Conservation (phyloP, 1,139 yeast genomes). For the Yamadazyma jaroonii region DNA sequence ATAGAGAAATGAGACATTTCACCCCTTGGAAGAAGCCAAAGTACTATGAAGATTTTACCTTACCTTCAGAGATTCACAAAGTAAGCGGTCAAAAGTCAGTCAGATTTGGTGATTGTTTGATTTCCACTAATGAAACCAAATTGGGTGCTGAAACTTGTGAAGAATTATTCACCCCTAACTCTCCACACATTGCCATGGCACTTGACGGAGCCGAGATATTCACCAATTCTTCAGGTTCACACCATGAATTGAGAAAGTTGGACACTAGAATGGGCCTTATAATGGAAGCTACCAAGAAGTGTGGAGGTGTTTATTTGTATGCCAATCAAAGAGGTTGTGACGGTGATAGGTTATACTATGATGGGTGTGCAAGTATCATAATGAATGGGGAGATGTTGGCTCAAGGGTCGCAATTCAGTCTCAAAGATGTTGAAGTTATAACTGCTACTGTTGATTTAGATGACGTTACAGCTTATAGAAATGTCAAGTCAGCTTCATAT, state of each 20-base stretch:
- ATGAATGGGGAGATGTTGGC: slow-evolving; percentile 90
- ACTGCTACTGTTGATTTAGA: slow-evolving; percentile 92
- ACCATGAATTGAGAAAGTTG: slow-evolving; percentile 89
- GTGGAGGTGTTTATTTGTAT: slow-evolving; percentile 93
- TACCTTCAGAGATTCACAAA: slow-evolving; percentile 66
- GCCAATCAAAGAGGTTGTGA: slow-evolving; percentile 98
- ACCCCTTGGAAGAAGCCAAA: slow-evolving; percentile 89
- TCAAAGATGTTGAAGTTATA: slow-evolving; percentile 88
- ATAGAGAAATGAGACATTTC: slow-evolving; percentile 95
- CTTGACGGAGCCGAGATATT: slow-evolving; percentile 95
- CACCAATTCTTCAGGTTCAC: slow-evolving; percentile 94
- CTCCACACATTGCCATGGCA: slow-evolving; percentile 91
- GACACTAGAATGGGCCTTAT: slow-evolving; percentile 82
- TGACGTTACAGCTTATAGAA: slow-evolving; percentile 82
- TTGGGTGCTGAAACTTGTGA: slow-evolving; percentile 98
- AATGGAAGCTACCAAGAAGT: slow-evolving; percentile 87
- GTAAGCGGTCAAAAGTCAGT: slow-evolving; percentile 66
- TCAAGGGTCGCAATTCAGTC: slow-evolving; percentile 87
- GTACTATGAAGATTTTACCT: slow-evolving; percentile 63
- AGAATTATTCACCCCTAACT: slow-evolving; percentile 91
- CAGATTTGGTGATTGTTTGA: slow-evolving; percentile 85
- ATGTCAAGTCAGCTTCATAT: slow-evolving; percentile 71
- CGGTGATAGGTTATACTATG: slow-evolving; percentile 94
- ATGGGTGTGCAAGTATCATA: slow-evolving; percentile 93
- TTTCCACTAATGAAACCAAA: slow-evolving; percentile 79